Conservation (phyloP, 2,329 filamentous ascomycete species). For the Incumbomyces delicatus region DNA sequence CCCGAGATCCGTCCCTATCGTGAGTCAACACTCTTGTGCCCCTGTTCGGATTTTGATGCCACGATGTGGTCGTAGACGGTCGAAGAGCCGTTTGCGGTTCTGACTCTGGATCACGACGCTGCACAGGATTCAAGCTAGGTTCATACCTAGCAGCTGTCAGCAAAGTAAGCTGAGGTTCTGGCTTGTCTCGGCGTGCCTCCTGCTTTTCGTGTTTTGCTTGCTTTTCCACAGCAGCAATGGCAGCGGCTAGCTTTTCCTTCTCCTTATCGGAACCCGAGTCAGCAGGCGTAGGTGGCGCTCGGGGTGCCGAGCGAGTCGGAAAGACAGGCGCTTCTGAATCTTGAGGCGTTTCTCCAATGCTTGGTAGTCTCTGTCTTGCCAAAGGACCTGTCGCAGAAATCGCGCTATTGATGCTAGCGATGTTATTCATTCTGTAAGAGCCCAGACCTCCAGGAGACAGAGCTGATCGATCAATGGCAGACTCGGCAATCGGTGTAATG, state of each 20-base stretch:
- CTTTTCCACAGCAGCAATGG: constrained; percentile 22
- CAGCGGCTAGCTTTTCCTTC: constrained; percentile 24
- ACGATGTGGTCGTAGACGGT: constrained; percentile 21
- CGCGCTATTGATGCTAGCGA: constrained; percentile 60
- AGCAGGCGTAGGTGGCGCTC: constrained; percentile 30
- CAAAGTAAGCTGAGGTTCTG: constrained; percentile 29
- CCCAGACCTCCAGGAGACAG: constrained; percentile 59
- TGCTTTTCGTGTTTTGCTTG: constrained; percentile 5
- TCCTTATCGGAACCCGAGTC: constrained; percentile 42
- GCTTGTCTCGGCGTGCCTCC: constrained; percentile 23
- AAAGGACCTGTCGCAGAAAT: constrained; percentile 52
- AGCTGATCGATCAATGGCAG: constrained; percentile 51
- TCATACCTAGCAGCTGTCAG: constrained; percentile 38
- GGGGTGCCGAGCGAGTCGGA: constrained; percentile 27
- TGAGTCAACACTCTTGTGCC: constrained; percentile 60
- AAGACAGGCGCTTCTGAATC: constrained; percentile 35
- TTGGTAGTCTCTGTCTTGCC: constrained; percentile 57
- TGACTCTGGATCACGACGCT: constrained; percentile 35
- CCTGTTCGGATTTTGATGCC: constrained; percentile 26
- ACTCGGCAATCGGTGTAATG: constrained; percentile 80
- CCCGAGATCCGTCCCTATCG: constrained; percentile 54
- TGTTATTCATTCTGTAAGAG: constrained; percentile 45
- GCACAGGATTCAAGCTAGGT: constrained; percentile 27
- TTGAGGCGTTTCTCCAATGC: constrained; percentile 61
- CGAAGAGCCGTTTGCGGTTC: constrained; percentile 56